A percentile compares a stretch with the other conserved stretches of the same genome.
Conservation (phyloP, 176 grass and related monocot species). For the Cymbopogon citratus region DNA sequence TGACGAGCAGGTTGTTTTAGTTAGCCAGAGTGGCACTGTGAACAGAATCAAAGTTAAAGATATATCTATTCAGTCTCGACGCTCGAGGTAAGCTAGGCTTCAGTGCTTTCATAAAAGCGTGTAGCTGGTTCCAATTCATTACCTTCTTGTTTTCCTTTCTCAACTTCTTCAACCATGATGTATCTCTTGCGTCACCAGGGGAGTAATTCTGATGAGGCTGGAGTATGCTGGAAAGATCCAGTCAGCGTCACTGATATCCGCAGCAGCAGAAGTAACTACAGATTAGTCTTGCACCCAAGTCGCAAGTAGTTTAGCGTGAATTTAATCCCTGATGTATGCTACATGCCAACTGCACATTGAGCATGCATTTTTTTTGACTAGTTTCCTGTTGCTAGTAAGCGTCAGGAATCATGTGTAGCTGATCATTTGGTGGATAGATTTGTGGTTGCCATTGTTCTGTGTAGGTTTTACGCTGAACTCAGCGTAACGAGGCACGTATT, state of each 20-base stretch:
- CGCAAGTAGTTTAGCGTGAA: background rate
- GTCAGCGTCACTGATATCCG: conserved; percentile 81
- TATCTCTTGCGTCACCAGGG: conserved; percentile 42
- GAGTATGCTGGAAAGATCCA: conserved; percentile 85
- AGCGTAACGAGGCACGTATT: background rate
- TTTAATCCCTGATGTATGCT: background rate
- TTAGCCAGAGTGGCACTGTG: conserved; percentile 81
- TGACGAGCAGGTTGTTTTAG: conserved; percentile 88
- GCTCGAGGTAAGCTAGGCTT: conserved; percentile 31
- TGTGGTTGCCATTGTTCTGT: background rate
- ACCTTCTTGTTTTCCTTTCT: background rate
- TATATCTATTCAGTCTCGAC: conserved; percentile 67
- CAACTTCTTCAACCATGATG: conserved; percentile 1
- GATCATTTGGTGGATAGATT: background rate
- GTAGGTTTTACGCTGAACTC: background rate
- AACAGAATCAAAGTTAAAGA: conserved; percentile 96
- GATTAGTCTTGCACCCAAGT: conserved; percentile 19
- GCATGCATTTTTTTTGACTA: conserved; percentile 31
- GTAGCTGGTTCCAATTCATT: background rate
- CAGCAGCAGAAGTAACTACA: conserved; percentile 16
- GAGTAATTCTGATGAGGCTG: conserved; percentile 96
- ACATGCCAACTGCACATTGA: conserved; percentile 1
- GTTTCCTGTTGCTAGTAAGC: background rate
- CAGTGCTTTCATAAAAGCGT: background rate
- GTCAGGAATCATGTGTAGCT: background rate